These are phyloP conservation scores for Novymonas esmeraldas DNA, from an alignment of 208 protist species.

Conservation along the genomic window DNA sequence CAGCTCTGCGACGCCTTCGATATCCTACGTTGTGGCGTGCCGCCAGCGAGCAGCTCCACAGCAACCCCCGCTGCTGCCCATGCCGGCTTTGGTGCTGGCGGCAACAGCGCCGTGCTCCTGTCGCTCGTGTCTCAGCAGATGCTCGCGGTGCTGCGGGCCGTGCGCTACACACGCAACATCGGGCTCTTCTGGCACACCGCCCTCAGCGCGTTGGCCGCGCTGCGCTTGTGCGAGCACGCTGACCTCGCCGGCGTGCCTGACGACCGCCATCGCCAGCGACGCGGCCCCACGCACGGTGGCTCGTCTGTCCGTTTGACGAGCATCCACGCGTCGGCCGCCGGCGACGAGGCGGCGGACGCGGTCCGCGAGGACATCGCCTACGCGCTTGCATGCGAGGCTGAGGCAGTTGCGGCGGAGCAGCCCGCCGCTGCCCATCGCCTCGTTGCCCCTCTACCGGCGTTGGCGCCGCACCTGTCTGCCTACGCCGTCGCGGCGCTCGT, in stretches of 20 bases:
- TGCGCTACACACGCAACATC: slow-evolving; percentile 27
- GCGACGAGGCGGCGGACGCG: slow-evolving; percentile 7
- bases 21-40: too few species aligned
- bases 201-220: slow-evolving; percentile 32
- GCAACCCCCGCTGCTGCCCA: not conserved
- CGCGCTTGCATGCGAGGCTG: slow-evolving; percentile 18
- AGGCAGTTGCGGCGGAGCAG: slow-evolving; percentile 10
- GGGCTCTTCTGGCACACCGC: slow-evolving; percentile 52
- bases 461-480: slow-evolving; percentile 57
- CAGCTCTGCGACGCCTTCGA: slow-evolving; percentile 30
- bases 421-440: slow-evolving; percentile 1
- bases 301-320: too few species aligned
- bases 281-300: too few species aligned
- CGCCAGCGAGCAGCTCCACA: not conserved
- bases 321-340: too few species aligned
- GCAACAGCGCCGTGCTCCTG: slow-evolving; percentile 45
- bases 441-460: slow-evolving; percentile 35
- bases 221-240: not conserved
- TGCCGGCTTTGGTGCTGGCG: too few species aligned
- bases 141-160: slow-evolving; percentile 39
- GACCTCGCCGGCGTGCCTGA: not conserved
- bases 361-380: slow-evolving; percentile 29
- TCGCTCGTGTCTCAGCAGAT: slow-evolving; percentile 55
- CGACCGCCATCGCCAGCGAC: too few species aligned
- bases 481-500: slow-evolving; percentile 49